These are phyloP conservation scores for Metschnikowia anglica DNA, from an alignment of 805 yeast species.

Conservation along the genomic window DNA sequence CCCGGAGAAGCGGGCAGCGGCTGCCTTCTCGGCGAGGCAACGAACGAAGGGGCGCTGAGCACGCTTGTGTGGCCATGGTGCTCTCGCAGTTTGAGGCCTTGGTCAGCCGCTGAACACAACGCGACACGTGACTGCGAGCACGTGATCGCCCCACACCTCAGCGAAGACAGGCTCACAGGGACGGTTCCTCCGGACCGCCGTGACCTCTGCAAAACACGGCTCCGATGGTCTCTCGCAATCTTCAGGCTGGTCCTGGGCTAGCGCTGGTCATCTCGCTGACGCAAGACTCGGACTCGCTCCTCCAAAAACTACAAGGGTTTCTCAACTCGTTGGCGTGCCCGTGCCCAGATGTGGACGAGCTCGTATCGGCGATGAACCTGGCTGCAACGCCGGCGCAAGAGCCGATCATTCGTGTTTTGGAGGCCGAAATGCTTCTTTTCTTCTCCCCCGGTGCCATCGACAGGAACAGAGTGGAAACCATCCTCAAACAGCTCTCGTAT, in stretches of 20 bases:
- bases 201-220: too few relatives aligned
- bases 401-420: constrained; percentile 7
- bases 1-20: too few relatives aligned
- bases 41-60: too few relatives aligned
- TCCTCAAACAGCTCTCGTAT: constrained; percentile 12
- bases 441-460: constrained; percentile 5
- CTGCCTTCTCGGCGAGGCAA: too few relatives aligned
- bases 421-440: constrained; percentile 14
- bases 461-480: constrained; percentile 1
- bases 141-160: background rate
- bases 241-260: constrained; percentile 8
- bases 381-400: background rate
- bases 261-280: background rate
- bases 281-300: constrained; percentile 9
- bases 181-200: too few relatives aligned
- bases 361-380: background rate
- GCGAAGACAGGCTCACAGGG: too few relatives aligned
- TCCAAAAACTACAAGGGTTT: constrained; percentile 1
- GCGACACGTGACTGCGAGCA: background rate
- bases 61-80: too few relatives aligned
- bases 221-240: background rate
- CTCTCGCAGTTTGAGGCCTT: too few relatives aligned
- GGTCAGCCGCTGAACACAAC: too few relatives aligned
- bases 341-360: background rate
- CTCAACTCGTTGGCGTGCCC: constrained; percentile 6